phyloP scores from a whole-genome alignment of 1,284 basidiomycete genomes.

The Stereum hirsutum region DNA sequence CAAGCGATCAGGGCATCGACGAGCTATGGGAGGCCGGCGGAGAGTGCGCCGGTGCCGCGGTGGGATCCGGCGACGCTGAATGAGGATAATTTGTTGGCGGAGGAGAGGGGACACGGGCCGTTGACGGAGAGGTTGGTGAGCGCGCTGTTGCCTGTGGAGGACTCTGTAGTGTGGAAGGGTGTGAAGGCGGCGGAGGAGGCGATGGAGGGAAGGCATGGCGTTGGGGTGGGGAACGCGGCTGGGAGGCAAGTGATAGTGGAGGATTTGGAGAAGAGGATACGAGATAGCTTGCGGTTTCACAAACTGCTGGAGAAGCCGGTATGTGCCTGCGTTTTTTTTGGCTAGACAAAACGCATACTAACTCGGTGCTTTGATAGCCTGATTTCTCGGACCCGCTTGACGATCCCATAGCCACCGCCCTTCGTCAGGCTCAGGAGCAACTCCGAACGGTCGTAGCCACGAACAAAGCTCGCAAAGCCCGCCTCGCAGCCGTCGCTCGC shows the following conservation, averaged over 20 bases:
- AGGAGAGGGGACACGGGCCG: constrained; percentile 71
- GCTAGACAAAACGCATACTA: neutral
- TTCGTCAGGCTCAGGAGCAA: constrained; percentile 83
- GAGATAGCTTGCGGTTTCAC: constrained; percentile 66
- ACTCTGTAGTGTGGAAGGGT: constrained; percentile 57
- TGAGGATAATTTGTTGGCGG: constrained; percentile 53
- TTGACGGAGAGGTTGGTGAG: constrained; percentile 76
- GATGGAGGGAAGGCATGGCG: constrained; percentile 73
- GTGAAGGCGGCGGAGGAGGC: constrained; percentile 73
- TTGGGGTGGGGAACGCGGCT: constrained; percentile 61
- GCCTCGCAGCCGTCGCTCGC: constrained; percentile 71
- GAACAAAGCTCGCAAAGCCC: constrained; percentile 77
- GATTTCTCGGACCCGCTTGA: constrained; percentile 76
- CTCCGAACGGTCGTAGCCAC: constrained; percentile 67
- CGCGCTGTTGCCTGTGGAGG: constrained; percentile 61
- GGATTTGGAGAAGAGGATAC: constrained; percentile 60
- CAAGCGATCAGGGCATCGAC: constrained; percentile 22
- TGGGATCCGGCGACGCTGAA: constrained; percentile 68
- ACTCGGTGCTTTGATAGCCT: constrained; percentile 36
- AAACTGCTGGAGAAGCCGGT: constrained; percentile 52
- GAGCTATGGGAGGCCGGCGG: constrained; percentile 20
- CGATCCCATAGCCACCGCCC: constrained; percentile 86
- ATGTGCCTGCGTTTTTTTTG: constrained; percentile 17
- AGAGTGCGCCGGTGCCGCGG: constrained; percentile 39
- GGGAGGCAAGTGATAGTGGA: constrained; percentile 65